phyloP scores from a whole-genome alignment of 140 eudicot genomes.

The Ambrosia hybrid region DNA sequence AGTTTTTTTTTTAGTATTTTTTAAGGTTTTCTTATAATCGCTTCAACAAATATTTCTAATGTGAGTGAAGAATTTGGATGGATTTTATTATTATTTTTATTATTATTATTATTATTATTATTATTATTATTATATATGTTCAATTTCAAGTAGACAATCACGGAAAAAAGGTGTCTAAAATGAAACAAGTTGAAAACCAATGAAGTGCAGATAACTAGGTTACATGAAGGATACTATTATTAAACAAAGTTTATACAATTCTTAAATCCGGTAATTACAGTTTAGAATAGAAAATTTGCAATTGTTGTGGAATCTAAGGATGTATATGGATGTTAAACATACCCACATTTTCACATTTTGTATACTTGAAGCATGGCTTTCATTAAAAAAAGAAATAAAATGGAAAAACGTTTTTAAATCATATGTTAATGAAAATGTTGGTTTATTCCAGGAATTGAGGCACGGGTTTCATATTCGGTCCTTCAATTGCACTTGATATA shows the following conservation, averaged over 20 bases:
- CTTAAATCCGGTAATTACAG: neutral
- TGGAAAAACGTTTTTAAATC: neutral
- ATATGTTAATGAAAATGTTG: slow-evolving; percentile 10
- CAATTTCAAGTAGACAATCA: neutral
- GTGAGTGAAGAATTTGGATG: neutral
- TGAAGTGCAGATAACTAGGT: no score
- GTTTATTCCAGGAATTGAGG: slow-evolving; percentile 65
- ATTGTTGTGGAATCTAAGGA: slow-evolving; percentile 11
- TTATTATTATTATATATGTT: neutral
- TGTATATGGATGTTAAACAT: slow-evolving; percentile 7
- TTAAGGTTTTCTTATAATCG: no score
- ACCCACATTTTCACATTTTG: neutral
- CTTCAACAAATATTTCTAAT: no score
- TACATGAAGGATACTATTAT: neutral
- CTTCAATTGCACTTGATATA: slow-evolving; percentile 89
- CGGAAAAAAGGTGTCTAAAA: neutral
- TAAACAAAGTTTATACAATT: neutral
- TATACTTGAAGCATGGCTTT: slow-evolving; percentile 1
- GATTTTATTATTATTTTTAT: neutral
- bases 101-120: neutral
- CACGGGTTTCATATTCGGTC: slow-evolving; percentile 94
- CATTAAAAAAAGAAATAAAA: neutral
- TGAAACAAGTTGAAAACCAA: no score
- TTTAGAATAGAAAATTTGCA: neutral
- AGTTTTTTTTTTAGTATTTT: no score